Percentiles rank a stretch among this genome's conserved stretches.
Evolutionary conservation across 179 eudicot genomes (phyloP).

Genomic region (Silene noctiflora): DNA sequence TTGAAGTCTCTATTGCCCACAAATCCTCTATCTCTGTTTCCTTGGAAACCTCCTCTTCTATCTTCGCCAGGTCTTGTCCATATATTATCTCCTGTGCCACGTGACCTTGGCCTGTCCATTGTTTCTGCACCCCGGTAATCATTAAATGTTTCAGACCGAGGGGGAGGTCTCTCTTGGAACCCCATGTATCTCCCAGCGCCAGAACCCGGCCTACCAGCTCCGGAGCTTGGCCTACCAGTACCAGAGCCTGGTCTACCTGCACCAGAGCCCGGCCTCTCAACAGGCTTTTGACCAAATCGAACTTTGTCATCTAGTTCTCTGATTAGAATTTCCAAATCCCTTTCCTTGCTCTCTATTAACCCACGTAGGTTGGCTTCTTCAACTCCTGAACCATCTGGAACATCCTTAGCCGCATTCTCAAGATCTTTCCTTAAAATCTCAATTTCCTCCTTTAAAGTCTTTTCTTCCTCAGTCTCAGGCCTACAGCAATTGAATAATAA

Average conservation of each 20-base stretch:
- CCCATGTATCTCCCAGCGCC: slow-evolving; percentile 28
- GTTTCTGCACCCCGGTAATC: slow-evolving; percentile 39
- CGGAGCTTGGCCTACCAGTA: slow-evolving; percentile 27
- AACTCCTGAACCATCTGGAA: slow-evolving; percentile 26
- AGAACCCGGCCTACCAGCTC: slow-evolving; percentile 24
- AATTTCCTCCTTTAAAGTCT: slow-evolving; percentile 68
- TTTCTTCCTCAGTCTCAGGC: slow-evolving; percentile 79
- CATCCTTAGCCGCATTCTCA: slow-evolving; percentile 33
- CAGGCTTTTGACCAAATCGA: slow-evolving; percentile 59
- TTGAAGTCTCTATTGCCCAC: slow-evolving; percentile 49
- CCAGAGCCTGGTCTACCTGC: slow-evolving; percentile 24
- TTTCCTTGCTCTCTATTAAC: slow-evolving; percentile 44
- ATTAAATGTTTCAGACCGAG: slow-evolving; percentile 52
- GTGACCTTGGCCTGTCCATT: slow-evolving; percentile 70
- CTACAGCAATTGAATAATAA: slow-evolving; percentile 38
- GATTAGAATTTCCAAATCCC: slow-evolving; percentile 51
- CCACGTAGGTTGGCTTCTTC: slow-evolving; percentile 30
- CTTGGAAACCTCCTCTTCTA: slow-evolving; percentile 58
- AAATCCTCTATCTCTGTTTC: slow-evolving; percentile 69
- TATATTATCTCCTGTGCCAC: slow-evolving; percentile 60
- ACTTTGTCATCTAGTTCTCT: slow-evolving; percentile 77
- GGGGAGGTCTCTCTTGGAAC: slow-evolving; percentile 42
- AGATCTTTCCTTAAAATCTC: slow-evolving; percentile 50
- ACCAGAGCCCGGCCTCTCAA: slow-evolving; percentile 41
- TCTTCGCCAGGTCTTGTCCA: slow-evolving; percentile 64